Conservation (phyloP, 768 basidiomycete species). For the Termitomyces sp. region DNA sequence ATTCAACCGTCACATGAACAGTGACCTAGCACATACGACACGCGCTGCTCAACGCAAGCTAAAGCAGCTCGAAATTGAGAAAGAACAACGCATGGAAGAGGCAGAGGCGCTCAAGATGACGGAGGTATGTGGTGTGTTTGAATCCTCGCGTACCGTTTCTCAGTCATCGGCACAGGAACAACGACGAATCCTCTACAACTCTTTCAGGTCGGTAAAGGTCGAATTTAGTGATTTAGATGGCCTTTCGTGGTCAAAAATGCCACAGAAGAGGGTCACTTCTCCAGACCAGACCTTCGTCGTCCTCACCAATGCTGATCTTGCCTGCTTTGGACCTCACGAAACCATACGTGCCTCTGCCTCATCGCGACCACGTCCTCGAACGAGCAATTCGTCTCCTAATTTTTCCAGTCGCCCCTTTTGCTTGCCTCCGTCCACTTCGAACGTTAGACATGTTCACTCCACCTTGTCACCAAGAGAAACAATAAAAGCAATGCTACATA, state of each 20-base stretch:
- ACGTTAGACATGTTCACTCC: conserved; percentile 4
- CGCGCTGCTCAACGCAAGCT: conserved; percentile 43
- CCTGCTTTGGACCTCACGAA: conserved; percentile 27
- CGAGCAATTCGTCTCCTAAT: conserved; percentile 16
- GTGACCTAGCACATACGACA: conserved; percentile 19
- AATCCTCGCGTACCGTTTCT: background rate
- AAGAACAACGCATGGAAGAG: conserved; percentile 48
- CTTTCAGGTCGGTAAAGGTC: conserved; percentile 51
- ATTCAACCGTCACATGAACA: conserved; percentile 11
- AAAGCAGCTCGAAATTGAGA: conserved; percentile 41
- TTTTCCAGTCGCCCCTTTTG: conserved; percentile 16
- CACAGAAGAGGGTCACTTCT: background rate
- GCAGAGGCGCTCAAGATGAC: conserved; percentile 52
- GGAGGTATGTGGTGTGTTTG: conserved; percentile 28
- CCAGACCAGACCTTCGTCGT: conserved; percentile 21
- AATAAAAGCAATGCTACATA: conserved; percentile 10
- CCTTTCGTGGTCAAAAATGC: conserved; percentile 33
- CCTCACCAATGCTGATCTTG: conserved; percentile 31
- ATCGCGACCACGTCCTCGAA: conserved; percentile 7
- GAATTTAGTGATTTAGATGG: conserved; percentile 62
- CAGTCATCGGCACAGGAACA: conserved; percentile 27
- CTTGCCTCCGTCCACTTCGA: background rate
- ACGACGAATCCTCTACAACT: conserved; percentile 28
- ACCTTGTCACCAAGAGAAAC: conserved; percentile 3
- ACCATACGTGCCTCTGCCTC: conserved; percentile 32